Evolutionary conservation across 208 protist genomes (phyloP).

Genomic region (Porcisia hertigi): DNA sequence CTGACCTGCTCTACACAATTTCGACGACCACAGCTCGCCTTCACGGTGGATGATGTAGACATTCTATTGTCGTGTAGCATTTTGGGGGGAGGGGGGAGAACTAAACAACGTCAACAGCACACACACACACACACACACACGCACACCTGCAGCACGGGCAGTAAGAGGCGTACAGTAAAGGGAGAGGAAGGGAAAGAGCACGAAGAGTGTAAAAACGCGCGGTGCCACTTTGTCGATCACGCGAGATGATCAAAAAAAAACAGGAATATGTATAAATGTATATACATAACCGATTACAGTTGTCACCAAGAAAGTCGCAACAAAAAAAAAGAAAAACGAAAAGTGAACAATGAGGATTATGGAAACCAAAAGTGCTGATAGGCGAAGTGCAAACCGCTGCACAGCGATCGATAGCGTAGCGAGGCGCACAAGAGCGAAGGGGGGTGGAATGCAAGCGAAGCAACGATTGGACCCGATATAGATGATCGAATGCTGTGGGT

Average conservation of each 20-base stretch:
- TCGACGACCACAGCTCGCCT: constrained; percentile 26
- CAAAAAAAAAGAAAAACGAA: not conserved
- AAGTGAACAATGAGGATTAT: not conserved
- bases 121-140: not conserved
- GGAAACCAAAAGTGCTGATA: not conserved
- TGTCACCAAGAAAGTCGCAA: not conserved
- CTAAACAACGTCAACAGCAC: not conserved
- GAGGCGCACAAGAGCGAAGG: not conserved
- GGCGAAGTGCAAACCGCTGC: not conserved
- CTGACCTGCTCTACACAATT: constrained; percentile 84
- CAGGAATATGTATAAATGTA: not conserved
- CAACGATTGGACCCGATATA: not conserved
- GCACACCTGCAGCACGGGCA: not conserved
- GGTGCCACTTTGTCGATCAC: not conserved
- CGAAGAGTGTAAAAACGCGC: not conserved
- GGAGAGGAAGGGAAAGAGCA: not conserved
- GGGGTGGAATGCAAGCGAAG: not conserved
- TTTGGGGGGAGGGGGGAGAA: not conserved
- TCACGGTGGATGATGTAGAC: constrained; percentile 2
- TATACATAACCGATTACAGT: not conserved
- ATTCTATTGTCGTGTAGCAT: not conserved
- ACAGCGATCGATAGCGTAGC: not conserved
- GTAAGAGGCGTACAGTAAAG: not conserved
- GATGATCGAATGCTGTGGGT: not conserved
- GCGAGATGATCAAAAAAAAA: not conserved